phyloP scores from a whole-genome alignment of 129 eudicot species.

The Centrapalus pauciflorus region DNA sequence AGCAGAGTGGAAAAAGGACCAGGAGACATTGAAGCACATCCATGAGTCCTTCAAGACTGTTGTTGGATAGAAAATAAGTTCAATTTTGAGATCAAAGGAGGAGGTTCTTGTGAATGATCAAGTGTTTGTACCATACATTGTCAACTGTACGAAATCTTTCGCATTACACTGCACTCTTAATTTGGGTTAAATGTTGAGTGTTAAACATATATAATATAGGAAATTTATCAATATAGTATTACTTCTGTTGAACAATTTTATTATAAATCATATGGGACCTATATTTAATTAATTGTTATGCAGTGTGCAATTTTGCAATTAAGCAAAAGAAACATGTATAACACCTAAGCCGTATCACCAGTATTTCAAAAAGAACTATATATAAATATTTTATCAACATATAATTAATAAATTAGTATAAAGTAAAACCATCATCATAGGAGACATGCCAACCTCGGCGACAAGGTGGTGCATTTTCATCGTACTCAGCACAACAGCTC shows the following conservation, averaged over 20 bases:
- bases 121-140: neutral
- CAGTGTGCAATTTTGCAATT: too few relatives aligned
- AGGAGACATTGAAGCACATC: slow-evolving; percentile 70
- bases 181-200: neutral
- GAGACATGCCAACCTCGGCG: slow-evolving; percentile 73
- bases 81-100: neutral
- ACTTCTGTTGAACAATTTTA: neutral
- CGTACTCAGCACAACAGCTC: slow-evolving; percentile 80
- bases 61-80: slow-evolving; percentile 33
- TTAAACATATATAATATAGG: too few relatives aligned
- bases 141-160: slow-evolving; percentile 3
- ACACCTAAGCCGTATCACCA: slow-evolving; percentile 4
- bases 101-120: neutral
- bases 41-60: slow-evolving; percentile 86
- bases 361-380: too few relatives aligned
- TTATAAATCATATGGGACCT: too few relatives aligned
- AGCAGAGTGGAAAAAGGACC: slow-evolving; percentile 77
- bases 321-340: too few relatives aligned
- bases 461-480: slow-evolving; percentile 68
- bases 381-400: neutral
- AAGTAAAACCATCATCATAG: slow-evolving; percentile 74
- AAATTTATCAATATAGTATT: neutral
- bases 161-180: neutral
- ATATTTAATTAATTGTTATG: neutral
- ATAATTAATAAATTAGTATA: slow-evolving; percentile 23